phyloP scores from a whole-genome alignment of 1,139 yeast genomes.

The Spencermartinsiella ligniputridi region DNA sequence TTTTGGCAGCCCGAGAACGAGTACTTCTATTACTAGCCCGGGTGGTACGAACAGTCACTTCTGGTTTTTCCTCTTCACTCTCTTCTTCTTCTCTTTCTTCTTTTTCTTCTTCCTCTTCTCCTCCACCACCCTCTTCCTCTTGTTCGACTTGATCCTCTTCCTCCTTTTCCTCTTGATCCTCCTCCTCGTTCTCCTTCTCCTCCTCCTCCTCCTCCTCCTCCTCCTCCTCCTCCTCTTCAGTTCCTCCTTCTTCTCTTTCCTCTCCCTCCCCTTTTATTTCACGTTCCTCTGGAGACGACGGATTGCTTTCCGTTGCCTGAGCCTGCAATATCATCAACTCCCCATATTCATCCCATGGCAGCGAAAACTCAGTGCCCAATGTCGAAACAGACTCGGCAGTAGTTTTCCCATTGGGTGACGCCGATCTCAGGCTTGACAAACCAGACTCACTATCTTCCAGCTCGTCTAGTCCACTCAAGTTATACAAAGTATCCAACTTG shows the following conservation, averaged over 20 bases:
- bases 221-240: slow-evolving; percentile 8
- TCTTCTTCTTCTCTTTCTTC: slow-evolving; percentile 8
- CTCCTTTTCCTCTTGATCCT: not conserved
- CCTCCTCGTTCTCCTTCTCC: not conserved
- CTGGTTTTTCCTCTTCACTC: slow-evolving; percentile 9
- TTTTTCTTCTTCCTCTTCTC: slow-evolving; percentile 7
- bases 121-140: slow-evolving; percentile 6
- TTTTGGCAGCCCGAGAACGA: slow-evolving; percentile 5
- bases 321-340: slow-evolving; percentile 40
- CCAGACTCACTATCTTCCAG: slow-evolving; percentile 30
- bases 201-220: slow-evolving; percentile 6
- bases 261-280: slow-evolving; percentile 11
- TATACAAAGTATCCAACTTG: slow-evolving; percentile 50
- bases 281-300: slow-evolving; percentile 3
- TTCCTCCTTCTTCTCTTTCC: slow-evolving; percentile 11
- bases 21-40: slow-evolving; percentile 5
- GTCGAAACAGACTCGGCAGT: not conserved
- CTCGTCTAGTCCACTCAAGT: slow-evolving; percentile 52
- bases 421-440: slow-evolving; percentile 5
- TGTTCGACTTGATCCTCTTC: slow-evolving; percentile 6
- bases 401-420: slow-evolving; percentile 7
- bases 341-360: slow-evolving; percentile 46
- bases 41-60: not conserved
- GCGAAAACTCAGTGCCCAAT: slow-evolving; percentile 32
- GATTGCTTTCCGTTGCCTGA: slow-evolving; percentile 19